Evolutionary conservation across 176 grass and related monocot genomes (phyloP).

Genomic region (Elaeis guineensis): DNA sequence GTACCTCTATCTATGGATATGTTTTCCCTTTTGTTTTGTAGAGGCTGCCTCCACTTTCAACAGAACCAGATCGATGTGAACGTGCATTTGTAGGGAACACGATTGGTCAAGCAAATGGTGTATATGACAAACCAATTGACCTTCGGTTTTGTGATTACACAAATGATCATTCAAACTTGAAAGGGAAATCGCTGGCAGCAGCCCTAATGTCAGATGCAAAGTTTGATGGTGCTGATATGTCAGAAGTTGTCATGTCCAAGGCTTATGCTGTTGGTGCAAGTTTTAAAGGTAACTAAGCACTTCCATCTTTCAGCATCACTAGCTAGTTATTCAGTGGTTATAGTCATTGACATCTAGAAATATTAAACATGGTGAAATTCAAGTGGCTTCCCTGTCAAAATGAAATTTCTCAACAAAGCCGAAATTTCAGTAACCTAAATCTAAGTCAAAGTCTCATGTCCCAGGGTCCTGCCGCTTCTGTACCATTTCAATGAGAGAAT

Average conservation of each 20-base stretch:
- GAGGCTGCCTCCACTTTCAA: conserved; percentile 85
- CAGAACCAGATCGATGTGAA: conserved; percentile 71
- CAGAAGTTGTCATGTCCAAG: conserved; percentile 96
- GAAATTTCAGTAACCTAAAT: no score
- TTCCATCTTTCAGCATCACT: no score
- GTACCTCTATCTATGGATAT: no score
- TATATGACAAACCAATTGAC: conserved; percentile 89
- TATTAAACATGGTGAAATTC: not conserved
- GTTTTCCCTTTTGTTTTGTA: conserved; percentile 30
- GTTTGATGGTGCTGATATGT: conserved; percentile 81
- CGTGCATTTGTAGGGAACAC: conserved; percentile 93
- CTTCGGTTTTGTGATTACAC: conserved; percentile 82
- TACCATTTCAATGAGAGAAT: no score
- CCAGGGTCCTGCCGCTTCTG: no score
- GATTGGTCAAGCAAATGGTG: conserved; percentile 91
- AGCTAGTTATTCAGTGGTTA: no score
- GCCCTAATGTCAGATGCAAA: conserved; percentile 75
- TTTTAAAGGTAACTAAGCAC: conserved; percentile 54
- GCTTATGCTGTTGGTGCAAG: conserved; percentile 91
- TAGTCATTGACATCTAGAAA: not conserved
- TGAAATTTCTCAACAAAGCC: no score
- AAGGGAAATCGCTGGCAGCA: conserved; percentile 79
- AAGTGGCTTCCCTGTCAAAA: no score
- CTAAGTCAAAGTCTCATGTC: no score
- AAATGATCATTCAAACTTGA: conserved; percentile 67